A percentile compares a stretch with the other conserved stretches of the same genome.
Conservation (phyloP, 2,329 filamentous ascomycete genomes). For the Neopestalotiopsis sp. region DNA sequence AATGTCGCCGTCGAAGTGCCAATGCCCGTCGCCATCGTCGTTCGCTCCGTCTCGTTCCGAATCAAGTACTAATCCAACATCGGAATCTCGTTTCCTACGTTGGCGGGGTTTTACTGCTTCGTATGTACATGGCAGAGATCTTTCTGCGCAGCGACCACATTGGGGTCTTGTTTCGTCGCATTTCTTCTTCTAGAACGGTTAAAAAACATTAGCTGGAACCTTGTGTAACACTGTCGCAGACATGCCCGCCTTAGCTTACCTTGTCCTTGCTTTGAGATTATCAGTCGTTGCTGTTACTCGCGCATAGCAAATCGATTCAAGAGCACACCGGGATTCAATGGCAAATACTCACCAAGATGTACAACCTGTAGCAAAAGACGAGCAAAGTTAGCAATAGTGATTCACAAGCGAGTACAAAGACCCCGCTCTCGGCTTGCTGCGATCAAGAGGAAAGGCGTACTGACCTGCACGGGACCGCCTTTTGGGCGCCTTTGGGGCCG, state of each 20-base stretch:
- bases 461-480: conserved; percentile 64
- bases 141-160: conserved; percentile 57
- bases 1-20: conserved; percentile 25
- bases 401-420: neutral
- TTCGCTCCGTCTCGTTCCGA: neutral
- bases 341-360: conserved; percentile 52
- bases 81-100: conserved; percentile 43
- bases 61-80: conserved; percentile 24
- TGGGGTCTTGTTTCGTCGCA: conserved; percentile 59
- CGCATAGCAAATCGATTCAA: conserved; percentile 20
- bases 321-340: conserved; percentile 23
- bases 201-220: conserved; percentile 20
- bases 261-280: conserved; percentile 54
- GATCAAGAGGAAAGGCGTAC: conserved; percentile 31
- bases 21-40: conserved; percentile 26
- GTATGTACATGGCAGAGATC: conserved; percentile 54
- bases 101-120: conserved; percentile 52
- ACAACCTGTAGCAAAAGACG: conserved; percentile 47
- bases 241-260: conserved; percentile 42
- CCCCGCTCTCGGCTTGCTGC: neutral
- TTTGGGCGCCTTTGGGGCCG: conserved; percentile 64
- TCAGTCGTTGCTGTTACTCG: conserved; percentile 15
- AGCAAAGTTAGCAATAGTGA: conserved; percentile 2
- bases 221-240: neutral
- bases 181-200: conserved; percentile 58